Evolutionary conservation across 805 yeast species (phyloP), one percentile per base, ranked within the genome.

Genomic region (Candida namnaoensis): DNA sequence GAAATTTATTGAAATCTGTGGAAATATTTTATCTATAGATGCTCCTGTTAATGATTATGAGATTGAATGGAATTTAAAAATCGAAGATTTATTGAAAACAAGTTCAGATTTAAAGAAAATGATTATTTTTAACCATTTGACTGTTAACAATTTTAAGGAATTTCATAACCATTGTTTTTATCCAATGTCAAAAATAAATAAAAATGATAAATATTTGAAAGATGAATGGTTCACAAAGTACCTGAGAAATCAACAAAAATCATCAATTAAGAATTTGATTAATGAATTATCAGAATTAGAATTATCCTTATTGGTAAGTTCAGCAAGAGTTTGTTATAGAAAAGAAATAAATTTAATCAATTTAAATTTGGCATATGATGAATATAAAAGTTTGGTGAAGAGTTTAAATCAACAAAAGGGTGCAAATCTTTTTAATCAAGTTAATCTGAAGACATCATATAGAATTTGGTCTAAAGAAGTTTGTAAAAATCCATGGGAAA

Each of bases 301-400:
- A 52, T 56, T 82, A 38, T 73, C 83, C 14, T 54, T 91, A 35
- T 61, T 87, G 12, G 77, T 90, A 5, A 77, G 88, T 36, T 82
- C 90, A 0, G 86, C 95, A 0, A 68, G 97, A 37, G 80, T 81
- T 40, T 67, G 77, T 24, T 67, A 75, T 39, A 83, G 80, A 50
- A 69, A 69, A 27, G 79, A 74, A 19, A 60, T 76, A 24, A 77
- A 68, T 12, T 68, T 69, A n/a, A 72, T 86, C 15, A 90, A 87
- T 57, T 80, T 88, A 60, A 85, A 84, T 49, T 62, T 88, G 44
- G 83, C 81, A 0, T 82, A 80, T 57, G 80, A 78, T 30, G 98
- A 91, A 57, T 91, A 87, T 58, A 53, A 56, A n/a, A 65, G 62
- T 2, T 71, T 80, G 68, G 66, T 78, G 36, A 71, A 72, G 41